A percentile compares a stretch with the other conserved stretches of the same genome.
These are phyloP conservation scores for Phanerochaete carnosa DNA, from an alignment of 768 basidiomycete species.

Conservation along the genomic window DNA sequence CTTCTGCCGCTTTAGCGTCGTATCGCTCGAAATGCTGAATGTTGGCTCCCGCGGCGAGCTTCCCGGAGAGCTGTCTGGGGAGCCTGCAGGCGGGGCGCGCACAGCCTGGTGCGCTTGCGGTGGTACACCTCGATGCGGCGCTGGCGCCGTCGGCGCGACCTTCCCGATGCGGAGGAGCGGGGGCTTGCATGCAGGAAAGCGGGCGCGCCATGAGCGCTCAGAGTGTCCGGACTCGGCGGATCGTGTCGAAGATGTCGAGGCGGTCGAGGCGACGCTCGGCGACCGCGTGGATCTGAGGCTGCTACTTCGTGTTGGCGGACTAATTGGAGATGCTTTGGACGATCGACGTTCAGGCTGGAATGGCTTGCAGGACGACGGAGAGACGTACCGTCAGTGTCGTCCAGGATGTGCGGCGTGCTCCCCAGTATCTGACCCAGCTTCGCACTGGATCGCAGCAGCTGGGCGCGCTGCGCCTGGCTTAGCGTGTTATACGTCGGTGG, in stretches of 20 bases:
- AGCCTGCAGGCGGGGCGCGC: not conserved
- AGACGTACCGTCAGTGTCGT: slow-evolving; percentile 24
- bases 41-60: slow-evolving; percentile 19
- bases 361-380: not conserved
- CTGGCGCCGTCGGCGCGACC: not conserved
- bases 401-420: slow-evolving; percentile 54
- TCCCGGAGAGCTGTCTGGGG: not conserved
- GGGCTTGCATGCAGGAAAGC: slow-evolving; percentile 10
- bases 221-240: not conserved
- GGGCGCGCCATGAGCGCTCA: slow-evolving; percentile 14
- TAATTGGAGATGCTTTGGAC: not conserved
- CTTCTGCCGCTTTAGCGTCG: slow-evolving; percentile 46
- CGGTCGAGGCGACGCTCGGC: not conserved
- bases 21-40: slow-evolving; percentile 41
- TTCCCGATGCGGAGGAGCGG: slow-evolving; percentile 10
- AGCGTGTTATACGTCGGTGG: slow-evolving; percentile 60
- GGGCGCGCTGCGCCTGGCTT: slow-evolving; percentile 47
- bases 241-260: not conserved
- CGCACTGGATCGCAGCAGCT: slow-evolving; percentile 53
- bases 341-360: not conserved
- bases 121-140: not conserved
- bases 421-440: slow-evolving; percentile 61
- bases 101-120: not conserved
- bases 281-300: not conserved
- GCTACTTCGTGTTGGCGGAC: not conserved